Evolutionary conservation across 441 rosid species (phyloP).

Genomic region (Erodium texanum): DNA sequence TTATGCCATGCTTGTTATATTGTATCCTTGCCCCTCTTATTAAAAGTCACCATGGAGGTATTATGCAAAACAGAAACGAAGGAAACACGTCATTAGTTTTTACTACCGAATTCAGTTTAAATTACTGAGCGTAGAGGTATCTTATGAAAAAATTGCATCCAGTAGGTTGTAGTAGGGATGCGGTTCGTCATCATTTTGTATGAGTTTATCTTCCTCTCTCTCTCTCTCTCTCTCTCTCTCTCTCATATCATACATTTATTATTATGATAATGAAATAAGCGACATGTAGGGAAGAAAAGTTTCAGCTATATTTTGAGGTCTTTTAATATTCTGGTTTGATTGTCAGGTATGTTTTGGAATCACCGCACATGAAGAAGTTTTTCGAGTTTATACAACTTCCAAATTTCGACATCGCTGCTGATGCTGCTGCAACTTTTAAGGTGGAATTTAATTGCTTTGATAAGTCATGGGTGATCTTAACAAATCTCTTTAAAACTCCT

Average conservation of each 20-base stretch:
- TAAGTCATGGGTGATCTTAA: neutral
- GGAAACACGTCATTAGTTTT: no score
- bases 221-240: neutral
- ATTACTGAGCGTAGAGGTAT: neutral
- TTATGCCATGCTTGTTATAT: neutral
- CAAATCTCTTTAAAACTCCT: no score
- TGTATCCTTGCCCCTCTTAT: neutral
- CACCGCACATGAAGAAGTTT: conserved; percentile 72
- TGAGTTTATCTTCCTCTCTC: neutral
- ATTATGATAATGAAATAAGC: neutral
- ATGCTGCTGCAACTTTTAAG: conserved; percentile 99
- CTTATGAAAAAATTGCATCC: neutral
- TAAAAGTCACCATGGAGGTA: neutral
- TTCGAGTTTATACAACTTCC: conserved; percentile 90
- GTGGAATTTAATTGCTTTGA: conserved; percentile 22
- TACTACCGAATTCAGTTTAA: no score
- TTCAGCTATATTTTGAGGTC: neutral
- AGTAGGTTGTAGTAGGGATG: neutral
- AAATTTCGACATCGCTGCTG: conserved; percentile 95
- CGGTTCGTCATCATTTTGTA: neutral
- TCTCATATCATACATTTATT: neutral
- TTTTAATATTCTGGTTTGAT: conserved; percentile 12
- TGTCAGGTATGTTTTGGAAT: conserved; percentile 79
- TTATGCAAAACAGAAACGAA: neutral
- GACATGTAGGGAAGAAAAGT: neutral